Evolutionary conservation across 164 flowering plant species (phyloP).

Genomic region (Platanus orientalis): DNA sequence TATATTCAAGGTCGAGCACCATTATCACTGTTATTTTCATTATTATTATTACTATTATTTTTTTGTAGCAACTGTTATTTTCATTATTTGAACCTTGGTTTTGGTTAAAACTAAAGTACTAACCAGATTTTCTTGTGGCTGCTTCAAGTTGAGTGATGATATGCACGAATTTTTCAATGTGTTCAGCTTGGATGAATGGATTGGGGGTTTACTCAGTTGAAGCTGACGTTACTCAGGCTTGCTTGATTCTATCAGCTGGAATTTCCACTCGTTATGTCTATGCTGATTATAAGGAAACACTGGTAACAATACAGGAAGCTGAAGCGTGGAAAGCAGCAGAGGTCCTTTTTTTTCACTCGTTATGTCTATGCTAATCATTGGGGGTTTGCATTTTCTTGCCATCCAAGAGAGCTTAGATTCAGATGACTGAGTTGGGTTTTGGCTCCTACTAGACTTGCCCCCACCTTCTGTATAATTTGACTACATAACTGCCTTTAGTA

Average conservation of each 20-base stretch:
- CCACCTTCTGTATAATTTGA: slow-evolving; percentile 78
- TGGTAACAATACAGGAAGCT: slow-evolving; percentile 70
- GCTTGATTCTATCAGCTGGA: slow-evolving; percentile 77
- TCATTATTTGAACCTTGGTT: neutral
- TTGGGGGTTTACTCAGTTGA: slow-evolving; percentile 81
- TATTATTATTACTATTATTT: too few relatives aligned
- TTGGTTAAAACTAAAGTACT: neutral
- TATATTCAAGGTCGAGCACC: too few relatives aligned
- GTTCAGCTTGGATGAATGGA: slow-evolving; percentile 96
- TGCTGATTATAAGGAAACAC: slow-evolving; percentile 66
- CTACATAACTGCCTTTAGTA: neutral
- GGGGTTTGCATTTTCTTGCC: slow-evolving; percentile 95
- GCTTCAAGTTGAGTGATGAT: neutral
- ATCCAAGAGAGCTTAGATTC: slow-evolving; percentile 85
- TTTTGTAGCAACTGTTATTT: too few relatives aligned
- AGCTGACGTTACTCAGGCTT: slow-evolving; percentile 57
- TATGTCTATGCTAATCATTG: too few relatives aligned
- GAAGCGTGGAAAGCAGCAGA: slow-evolving; percentile 98
- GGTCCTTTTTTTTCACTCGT: too few relatives aligned
- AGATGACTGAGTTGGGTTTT: slow-evolving; percentile 90
- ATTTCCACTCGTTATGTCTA: slow-evolving; percentile 78
- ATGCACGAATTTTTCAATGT: neutral
- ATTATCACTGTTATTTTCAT: too few relatives aligned
- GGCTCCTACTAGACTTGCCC: slow-evolving; percentile 92
- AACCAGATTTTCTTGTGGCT: neutral